Percentiles rank a stretch among this genome's conserved stretches.
Evolutionary conservation across 805 yeast species (phyloP).

Genomic region (Ogataea trehalophila): DNA sequence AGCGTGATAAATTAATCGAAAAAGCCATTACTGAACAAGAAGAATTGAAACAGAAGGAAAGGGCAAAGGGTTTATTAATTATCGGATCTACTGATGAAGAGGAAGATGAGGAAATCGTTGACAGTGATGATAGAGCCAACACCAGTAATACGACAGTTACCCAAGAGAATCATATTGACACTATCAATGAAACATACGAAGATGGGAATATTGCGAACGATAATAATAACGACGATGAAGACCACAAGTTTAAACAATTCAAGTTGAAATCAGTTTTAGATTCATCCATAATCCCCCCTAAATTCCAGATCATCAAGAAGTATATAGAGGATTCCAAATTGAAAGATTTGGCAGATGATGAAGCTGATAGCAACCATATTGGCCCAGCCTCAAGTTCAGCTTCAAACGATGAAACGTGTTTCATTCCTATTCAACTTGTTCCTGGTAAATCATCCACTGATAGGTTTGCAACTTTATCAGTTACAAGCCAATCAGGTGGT

Average conservation of each 20-base stretch:
- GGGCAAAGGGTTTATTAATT: neutral
- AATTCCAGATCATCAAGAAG: conserved; percentile 19
- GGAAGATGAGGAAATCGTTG: neutral
- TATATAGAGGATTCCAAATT: conserved; percentile 4
- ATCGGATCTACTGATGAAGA: neutral
- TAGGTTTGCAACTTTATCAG: neutral
- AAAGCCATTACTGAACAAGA: conserved; percentile 3
- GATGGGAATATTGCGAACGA: neutral
- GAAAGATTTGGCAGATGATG: neutral
- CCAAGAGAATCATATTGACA: conserved; percentile 1
- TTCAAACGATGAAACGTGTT: conserved; percentile 2
- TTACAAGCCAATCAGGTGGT: neutral
- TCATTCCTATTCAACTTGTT: conserved; percentile 13
- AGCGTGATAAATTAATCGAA: conserved; percentile 20
- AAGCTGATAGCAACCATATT: neutral
- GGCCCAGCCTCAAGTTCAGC: neutral
- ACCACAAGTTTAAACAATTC: conserved; percentile 10
- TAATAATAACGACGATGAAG: conserved; percentile 4
- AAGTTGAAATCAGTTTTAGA: conserved; percentile 11
- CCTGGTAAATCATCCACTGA: neutral
- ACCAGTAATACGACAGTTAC: neutral
- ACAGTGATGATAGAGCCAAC: conserved; percentile 2
- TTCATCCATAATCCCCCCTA: conserved; percentile 16
- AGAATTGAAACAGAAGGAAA: neutral
- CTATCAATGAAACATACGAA: neutral